Percentiles rank a stretch among this genome's conserved stretches.
phyloP scores from a whole-genome alignment of 768 basidiomycete genomes.

The Auriculariales sp. region DNA sequence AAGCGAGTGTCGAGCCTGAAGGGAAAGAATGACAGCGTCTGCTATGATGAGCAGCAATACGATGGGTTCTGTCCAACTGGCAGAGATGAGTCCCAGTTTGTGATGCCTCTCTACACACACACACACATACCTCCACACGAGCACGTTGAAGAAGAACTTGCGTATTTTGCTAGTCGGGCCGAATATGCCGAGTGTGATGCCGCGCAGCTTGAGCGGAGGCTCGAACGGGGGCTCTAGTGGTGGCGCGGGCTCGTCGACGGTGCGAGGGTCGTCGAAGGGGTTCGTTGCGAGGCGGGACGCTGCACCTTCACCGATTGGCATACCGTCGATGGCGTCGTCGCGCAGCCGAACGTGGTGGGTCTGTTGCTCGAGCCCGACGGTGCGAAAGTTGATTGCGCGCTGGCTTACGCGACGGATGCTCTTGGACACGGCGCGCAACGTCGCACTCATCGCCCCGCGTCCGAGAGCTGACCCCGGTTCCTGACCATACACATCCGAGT shows the following conservation, averaged over 20 bases:
- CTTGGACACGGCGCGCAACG: slow-evolving; percentile 41
- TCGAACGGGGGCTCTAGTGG: slow-evolving; percentile 16
- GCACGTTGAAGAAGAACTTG: slow-evolving; percentile 44
- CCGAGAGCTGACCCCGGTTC: too few species aligned
- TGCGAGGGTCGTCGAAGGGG: slow-evolving; percentile 19
- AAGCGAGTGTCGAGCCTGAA: slow-evolving; percentile 56
- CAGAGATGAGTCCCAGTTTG: slow-evolving; percentile 1
- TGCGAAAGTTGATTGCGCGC: slow-evolving; percentile 71
- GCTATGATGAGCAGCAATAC: slow-evolving; percentile 74
- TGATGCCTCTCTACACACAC: too few species aligned
- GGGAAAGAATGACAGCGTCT: slow-evolving; percentile 68
- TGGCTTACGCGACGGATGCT: slow-evolving; percentile 49
- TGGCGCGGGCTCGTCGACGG: slow-evolving; percentile 16
- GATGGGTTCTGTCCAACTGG: slow-evolving; percentile 73
- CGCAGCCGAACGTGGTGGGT: slow-evolving; percentile 36
- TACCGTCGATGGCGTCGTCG: slow-evolving; percentile 28
- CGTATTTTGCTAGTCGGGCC: slow-evolving; percentile 55
- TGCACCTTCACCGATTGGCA: slow-evolving; percentile 5
- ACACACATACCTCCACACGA: slow-evolving; percentile 53
- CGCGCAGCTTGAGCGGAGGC: slow-evolving; percentile 36
- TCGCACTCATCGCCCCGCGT: slow-evolving; percentile 16
- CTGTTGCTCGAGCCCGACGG: slow-evolving; percentile 36
- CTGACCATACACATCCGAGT: background rate
- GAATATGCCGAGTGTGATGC: slow-evolving; percentile 65
- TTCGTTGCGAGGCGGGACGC: slow-evolving; percentile 13